Percentiles rank a stretch among this genome's conserved stretches.
Conservation (phyloP, 106 monocot species). For the Dactylorhiza incarnata region DNA sequence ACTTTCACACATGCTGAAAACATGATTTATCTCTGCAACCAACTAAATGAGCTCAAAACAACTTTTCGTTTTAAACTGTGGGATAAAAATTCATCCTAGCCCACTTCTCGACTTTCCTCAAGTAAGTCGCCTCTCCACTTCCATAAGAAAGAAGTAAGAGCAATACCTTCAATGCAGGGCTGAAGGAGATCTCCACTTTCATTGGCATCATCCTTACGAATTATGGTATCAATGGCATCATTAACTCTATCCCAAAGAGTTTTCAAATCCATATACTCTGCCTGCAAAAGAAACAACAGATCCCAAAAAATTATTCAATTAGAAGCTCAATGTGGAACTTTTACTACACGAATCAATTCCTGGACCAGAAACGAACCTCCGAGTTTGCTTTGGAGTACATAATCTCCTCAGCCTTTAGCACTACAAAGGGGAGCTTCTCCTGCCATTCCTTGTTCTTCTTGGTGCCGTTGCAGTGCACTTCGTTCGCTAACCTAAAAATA, state of each 20-base stretch:
- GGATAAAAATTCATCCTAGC: neutral
- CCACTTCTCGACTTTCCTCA: neutral
- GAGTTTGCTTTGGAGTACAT: conserved; percentile 95
- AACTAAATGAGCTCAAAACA: neutral
- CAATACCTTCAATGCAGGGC: conserved; percentile 23
- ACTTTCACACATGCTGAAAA: no score
- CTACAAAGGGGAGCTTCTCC: conserved; percentile 81
- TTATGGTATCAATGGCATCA: conserved; percentile 39
- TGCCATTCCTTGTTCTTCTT: conserved; percentile 84
- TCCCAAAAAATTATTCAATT: neutral
- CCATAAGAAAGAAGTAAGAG: neutral
- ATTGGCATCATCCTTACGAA: conserved; percentile 17
- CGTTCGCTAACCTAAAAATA: conserved; percentile 53
- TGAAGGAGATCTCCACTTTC: conserved; percentile 19
- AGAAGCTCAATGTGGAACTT: neutral
- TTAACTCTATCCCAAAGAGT: conserved; percentile 63
- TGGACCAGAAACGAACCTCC: conserved; percentile 30
- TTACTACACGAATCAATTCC: neutral
- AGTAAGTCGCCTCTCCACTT: neutral
- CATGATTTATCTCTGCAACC: no score
- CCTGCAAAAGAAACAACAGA: conserved; percentile 16
- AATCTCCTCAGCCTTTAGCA: conserved; percentile 85
- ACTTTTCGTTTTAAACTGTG: neutral
- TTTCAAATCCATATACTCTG: conserved; percentile 65
- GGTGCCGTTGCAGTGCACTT: conserved; percentile 51